phyloP scores from a whole-genome alignment of 2,329 filamentous ascomycete species.

The Tolypocladium guangdongense region DNA sequence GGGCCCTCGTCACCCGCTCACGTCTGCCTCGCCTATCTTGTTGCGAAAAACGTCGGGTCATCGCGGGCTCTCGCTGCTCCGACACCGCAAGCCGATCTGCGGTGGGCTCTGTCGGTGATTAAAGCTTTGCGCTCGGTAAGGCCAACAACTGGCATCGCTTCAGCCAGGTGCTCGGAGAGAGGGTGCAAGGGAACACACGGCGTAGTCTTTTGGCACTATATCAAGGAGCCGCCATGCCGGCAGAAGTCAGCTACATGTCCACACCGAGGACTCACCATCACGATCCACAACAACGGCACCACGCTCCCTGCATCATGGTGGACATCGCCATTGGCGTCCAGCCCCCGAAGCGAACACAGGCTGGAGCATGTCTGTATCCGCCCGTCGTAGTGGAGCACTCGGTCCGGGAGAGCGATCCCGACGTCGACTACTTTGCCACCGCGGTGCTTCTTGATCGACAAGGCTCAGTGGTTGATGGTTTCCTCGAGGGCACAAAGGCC shows the following conservation, averaged over 20 bases:
- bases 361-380: constrained; percentile 10
- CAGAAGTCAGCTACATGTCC: not conserved
- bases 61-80: not conserved
- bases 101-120: not conserved
- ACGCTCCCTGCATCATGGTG: constrained; percentile 3
- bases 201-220: not conserved
- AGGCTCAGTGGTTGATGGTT: constrained; percentile 9
- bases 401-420: not conserved
- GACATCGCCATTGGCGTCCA: constrained; percentile 11
- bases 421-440: constrained; percentile 16
- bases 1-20: not conserved
- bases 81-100: not conserved
- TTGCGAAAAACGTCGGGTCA: not conserved
- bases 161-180: not conserved
- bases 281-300: not conserved
- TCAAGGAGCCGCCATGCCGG: constrained; percentile 1
- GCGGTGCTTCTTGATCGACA: constrained; percentile 10
- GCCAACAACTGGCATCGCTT: not conserved
- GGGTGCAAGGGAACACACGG: not conserved
- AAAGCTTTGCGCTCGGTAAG: not conserved
- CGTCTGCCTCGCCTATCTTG: not conserved
- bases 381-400: constrained; percentile 11
- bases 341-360: constrained; percentile 10
- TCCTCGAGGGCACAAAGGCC: constrained; percentile 9
- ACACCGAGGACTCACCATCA: not conserved